Conservation (phyloP, 2,329 filamentous ascomycete genomes). For the Penicillium palitans region DNA sequence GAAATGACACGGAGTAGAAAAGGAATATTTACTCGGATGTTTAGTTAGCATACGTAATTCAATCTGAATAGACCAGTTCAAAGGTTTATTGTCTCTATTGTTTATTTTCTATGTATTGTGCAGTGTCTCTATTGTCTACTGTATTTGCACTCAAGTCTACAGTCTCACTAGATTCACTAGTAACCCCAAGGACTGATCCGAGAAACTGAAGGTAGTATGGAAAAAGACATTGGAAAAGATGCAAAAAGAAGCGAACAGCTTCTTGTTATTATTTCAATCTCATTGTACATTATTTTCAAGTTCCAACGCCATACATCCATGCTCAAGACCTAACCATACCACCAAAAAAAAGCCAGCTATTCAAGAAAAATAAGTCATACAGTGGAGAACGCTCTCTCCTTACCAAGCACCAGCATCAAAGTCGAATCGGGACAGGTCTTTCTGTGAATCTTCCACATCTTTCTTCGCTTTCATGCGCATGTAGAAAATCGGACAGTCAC, state of each 20-base stretch:
- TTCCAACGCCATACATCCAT: conserved; percentile 12
- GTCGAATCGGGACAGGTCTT: conserved; percentile 88
- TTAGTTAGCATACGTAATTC: background rate
- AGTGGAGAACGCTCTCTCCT: conserved; percentile 13
- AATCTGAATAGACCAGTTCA: background rate
- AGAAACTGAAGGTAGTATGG: background rate
- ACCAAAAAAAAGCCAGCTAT: background rate
- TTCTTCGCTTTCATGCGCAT: conserved; percentile 99
- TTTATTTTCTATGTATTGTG: background rate
- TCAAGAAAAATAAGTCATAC: conserved; percentile 17
- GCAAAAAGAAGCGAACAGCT: background rate
- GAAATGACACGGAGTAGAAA: background rate
- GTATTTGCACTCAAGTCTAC: background rate
- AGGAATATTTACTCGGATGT: too few species aligned
- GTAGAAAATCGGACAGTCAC: conserved; percentile 98
- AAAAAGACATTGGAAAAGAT: background rate
- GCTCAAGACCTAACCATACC: background rate
- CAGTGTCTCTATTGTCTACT: background rate
- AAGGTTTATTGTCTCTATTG: background rate
- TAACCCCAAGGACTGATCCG: background rate
- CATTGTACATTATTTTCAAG: conserved; percentile 7
- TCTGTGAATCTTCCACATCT: conserved; percentile 91
- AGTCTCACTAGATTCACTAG: background rate
- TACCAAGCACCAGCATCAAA: conserved; percentile 73
- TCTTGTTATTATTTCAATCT: conserved; percentile 5